phyloP scores from a whole-genome alignment of 2,329 filamentous ascomycete species.

The Scleromitrula shiraiana region DNA sequence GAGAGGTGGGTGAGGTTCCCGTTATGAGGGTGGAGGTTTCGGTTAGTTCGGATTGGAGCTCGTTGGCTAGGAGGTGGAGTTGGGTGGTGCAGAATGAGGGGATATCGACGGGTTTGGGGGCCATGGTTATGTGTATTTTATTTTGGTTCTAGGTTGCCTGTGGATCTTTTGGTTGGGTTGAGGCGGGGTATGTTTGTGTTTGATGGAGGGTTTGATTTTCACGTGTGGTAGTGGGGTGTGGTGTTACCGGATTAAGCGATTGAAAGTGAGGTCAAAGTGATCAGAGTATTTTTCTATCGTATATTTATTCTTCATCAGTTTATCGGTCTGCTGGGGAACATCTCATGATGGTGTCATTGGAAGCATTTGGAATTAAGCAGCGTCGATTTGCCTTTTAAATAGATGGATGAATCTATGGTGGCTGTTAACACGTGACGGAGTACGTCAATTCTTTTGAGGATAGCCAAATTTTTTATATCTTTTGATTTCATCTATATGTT shows the following conservation, averaged over 20 bases:
- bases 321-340: too few relatives aligned
- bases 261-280: background rate
- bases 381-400: too few relatives aligned
- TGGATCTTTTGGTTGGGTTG: background rate
- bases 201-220: background rate
- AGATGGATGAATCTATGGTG: too few relatives aligned
- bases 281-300: background rate
- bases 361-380: too few relatives aligned
- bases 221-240: background rate
- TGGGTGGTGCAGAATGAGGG: slow-evolving; percentile 63
- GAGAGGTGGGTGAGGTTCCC: slow-evolving; percentile 56
- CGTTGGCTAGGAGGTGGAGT: slow-evolving; percentile 59
- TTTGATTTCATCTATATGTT: too few relatives aligned
- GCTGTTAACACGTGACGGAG: too few relatives aligned
- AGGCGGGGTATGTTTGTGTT: background rate
- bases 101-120: slow-evolving; percentile 46
- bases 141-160: background rate
- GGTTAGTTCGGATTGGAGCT: slow-evolving; percentile 64
- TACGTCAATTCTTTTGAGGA: too few relatives aligned
- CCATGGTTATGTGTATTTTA: slow-evolving; percentile 17
- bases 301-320: too few relatives aligned
- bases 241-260: background rate
- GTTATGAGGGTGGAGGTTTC: slow-evolving; percentile 62
- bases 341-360: too few relatives aligned
- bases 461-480: too few relatives aligned